Conservation (phyloP, 805 yeast genomes). For the Candida suzukii region DNA sequence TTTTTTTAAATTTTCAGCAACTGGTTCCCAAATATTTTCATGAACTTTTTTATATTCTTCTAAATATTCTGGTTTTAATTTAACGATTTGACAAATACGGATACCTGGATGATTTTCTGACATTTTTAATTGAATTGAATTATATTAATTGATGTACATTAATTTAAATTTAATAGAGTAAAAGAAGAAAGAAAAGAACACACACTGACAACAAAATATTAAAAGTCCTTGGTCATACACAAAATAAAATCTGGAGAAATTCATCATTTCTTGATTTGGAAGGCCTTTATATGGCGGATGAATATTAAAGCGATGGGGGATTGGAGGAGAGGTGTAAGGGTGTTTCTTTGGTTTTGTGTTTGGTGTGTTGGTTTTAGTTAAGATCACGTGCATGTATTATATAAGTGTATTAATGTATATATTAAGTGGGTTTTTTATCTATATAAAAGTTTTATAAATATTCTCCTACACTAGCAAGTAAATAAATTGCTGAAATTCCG, state of each 20-base stretch:
- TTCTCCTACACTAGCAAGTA: not conserved
- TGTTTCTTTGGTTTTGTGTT: no score
- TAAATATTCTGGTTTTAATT: slow-evolving; percentile 30
- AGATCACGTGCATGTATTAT: no score
- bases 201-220: not conserved
- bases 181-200: not conserved
- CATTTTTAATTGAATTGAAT: not conserved
- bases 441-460: not conserved
- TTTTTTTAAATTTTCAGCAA: slow-evolving; percentile 24
- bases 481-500: slow-evolving; percentile 2
- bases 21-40: slow-evolving; percentile 23
- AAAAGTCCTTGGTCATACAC: no score
- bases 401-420: no score
- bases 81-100: slow-evolving; percentile 32
- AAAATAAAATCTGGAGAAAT: no score
- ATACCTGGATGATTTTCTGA: slow-evolving; percentile 25
- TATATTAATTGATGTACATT: no score
- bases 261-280: no score
- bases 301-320: no score
- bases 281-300: no score
- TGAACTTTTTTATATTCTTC: slow-evolving; percentile 31
- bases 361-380: not conserved
- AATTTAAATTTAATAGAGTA: no score
- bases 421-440: no score
- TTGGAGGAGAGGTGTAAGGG: no score